Conservation (phyloP, 2,329 filamentous ascomycete species). For the Nothophaeocryptopus gaeumannii region DNA sequence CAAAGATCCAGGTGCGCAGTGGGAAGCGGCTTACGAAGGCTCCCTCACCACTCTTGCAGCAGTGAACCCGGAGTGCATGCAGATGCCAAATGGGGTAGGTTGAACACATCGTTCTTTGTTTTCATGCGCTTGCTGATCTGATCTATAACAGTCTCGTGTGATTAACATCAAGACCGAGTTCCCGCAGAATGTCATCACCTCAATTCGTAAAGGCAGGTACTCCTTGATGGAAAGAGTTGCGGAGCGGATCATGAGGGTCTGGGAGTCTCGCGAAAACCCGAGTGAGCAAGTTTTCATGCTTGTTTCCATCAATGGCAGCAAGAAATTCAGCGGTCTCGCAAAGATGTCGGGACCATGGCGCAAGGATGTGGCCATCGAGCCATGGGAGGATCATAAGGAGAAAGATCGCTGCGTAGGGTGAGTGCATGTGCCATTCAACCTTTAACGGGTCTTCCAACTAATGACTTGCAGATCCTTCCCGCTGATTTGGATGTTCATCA, state of each 20-base stretch:
- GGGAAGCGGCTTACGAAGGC: conserved; percentile 24
- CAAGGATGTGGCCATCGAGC: conserved; percentile 16
- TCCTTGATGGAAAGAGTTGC: conserved; percentile 26
- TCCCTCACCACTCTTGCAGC: conserved; percentile 19
- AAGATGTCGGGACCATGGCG: conserved; percentile 30
- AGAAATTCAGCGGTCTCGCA: conserved; percentile 32
- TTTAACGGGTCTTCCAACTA: conserved; percentile 4
- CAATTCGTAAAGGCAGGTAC: conserved; percentile 21
- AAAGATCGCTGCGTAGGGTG: conserved; percentile 13
- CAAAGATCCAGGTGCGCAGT: conserved; percentile 18
- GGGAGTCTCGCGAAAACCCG: conserved; percentile 18
- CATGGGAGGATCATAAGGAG: conserved; percentile 21
- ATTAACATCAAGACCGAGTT: conserved; percentile 34
- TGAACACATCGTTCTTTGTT: background rate
- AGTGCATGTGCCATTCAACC: conserved; percentile 7
- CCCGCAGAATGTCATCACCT: conserved; percentile 23
- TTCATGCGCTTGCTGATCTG: conserved; percentile 11
- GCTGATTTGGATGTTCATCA: conserved; percentile 30
- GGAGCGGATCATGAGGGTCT: conserved; percentile 29
- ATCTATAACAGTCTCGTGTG: conserved; percentile 24
- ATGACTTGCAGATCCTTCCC: conserved; percentile 25
- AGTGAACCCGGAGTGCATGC: conserved; percentile 30
- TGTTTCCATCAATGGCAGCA: conserved; percentile 31
- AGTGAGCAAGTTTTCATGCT: conserved; percentile 29
- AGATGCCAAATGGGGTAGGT: conserved; percentile 28